Evolutionary conservation across 2,329 filamentous ascomycete genomes (phyloP), one percentile per base, ranked within the genome.

Genomic region (Fusarium sp.): DNA sequence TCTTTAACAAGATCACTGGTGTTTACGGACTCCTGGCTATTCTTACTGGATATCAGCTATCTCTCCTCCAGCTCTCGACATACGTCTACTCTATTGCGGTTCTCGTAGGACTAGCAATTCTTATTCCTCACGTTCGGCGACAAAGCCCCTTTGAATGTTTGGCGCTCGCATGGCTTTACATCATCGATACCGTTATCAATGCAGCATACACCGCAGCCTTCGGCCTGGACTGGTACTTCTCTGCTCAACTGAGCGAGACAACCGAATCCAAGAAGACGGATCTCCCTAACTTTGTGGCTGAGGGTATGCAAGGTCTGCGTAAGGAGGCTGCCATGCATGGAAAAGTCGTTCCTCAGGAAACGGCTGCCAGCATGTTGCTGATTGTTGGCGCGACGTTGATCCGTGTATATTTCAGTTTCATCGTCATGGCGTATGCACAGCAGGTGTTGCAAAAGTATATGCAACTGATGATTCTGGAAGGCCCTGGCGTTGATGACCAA

Each of bases 1-100:
- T 97, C 62, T 92, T 98, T 85, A 98, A 98, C 88, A 98, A 98
- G 83, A 90, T 95, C 75, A 96, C 94, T 56, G 95, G 95, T 66
- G 87, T 98, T 76, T 98, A 97, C 83, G 95, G 95, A 74, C 88
- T 98, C 48, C 91, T 98, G 76, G 95, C 95, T 67, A 89, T 98
- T 76, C 87, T 98, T 74, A 97, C 95, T 30, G 96, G 96, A 80
- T 95, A 94, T 83, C 87, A 92, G 76, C 90, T 98, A 72, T 95
- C 94, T 61, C 87, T 91, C 36, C 88, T 96, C 30, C 96, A 98
- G 83, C 88, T 98, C 65, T 93, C 93, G 66, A 96, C 97, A 88
- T 98, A 98, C 87, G 88, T 97, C 55, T 97, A 97, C 87, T 96
- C 93, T 32, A 88, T 96, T 70, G 77, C 89, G 72, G 89, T 93